These are phyloP conservation scores for Colletotrichum salicis DNA, from an alignment of 2,329 filamentous ascomycete genomes.

Conservation along the genomic window DNA sequence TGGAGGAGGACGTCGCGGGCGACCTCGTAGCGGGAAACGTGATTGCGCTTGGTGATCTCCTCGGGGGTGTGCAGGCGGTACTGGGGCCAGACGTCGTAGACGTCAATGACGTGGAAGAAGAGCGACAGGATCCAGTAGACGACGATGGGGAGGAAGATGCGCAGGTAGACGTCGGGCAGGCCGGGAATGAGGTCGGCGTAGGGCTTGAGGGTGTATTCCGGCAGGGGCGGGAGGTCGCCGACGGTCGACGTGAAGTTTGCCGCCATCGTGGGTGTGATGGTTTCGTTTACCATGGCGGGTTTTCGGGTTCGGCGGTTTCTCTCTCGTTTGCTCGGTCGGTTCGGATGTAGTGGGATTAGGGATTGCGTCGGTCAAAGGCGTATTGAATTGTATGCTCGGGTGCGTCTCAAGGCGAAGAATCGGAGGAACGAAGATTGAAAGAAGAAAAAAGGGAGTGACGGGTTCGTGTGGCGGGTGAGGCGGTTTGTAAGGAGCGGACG, in stretches of 20 bases:
- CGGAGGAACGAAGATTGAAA: neutral
- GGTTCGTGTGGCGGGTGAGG: neutral
- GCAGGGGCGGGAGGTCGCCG: slow-evolving; percentile 83
- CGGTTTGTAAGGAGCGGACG: slow-evolving; percentile 2
- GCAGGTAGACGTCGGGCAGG: slow-evolving; percentile 83
- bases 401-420: neutral
- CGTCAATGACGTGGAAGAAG: slow-evolving; percentile 88
- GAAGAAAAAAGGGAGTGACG: neutral
- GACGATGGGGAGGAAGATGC: slow-evolving; percentile 79
- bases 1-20: slow-evolving; percentile 91
- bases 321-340: slow-evolving; percentile 1
- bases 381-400: neutral
- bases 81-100: slow-evolving; percentile 85
- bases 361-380: neutral
- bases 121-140: slow-evolving; percentile 90
- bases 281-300: slow-evolving; percentile 53
- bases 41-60: slow-evolving; percentile 88
- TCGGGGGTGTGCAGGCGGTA: slow-evolving; percentile 96
- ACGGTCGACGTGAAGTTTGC: slow-evolving; percentile 65
- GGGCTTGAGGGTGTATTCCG: slow-evolving; percentile 78
- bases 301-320: neutral
- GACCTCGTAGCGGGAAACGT: slow-evolving; percentile 85
- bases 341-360: slow-evolving; percentile 1
- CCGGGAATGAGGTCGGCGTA: slow-evolving; percentile 79
- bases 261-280: slow-evolving; percentile 44